Conservation (phyloP, 2,329 filamentous ascomycete genomes). For the Ciborinia camelliae region DNA sequence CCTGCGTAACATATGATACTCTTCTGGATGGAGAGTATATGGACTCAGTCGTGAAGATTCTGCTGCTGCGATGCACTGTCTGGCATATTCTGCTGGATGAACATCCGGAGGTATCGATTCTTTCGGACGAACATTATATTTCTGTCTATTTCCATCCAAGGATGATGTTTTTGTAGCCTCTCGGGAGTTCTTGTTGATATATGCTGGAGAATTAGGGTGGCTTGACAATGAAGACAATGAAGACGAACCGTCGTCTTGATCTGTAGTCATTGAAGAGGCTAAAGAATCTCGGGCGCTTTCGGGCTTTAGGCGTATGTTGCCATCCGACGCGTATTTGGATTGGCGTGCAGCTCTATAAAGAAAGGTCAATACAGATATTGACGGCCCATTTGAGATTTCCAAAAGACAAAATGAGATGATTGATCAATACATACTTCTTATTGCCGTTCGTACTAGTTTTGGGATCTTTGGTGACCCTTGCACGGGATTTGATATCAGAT, state of each 20-base stretch:
- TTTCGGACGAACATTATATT: conserved; percentile 64
- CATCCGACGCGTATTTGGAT: conserved; percentile 29
- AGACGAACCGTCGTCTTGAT: conserved; percentile 48
- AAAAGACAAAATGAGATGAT: conserved; percentile 15
- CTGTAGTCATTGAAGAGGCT: conserved; percentile 53
- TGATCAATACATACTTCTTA: conserved; percentile 33
- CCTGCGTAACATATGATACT: conserved; percentile 75
- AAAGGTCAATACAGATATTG: conserved; percentile 27
- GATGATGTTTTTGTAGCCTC: conserved; percentile 27
- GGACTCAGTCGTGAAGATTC: conserved; percentile 87
- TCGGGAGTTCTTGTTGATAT: conserved; percentile 43
- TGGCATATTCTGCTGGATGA: conserved; percentile 74
- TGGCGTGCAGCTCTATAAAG: conserved; percentile 28
- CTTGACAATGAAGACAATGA: conserved; percentile 54
- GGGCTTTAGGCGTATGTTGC: conserved; percentile 34
- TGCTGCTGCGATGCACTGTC: conserved; percentile 84
- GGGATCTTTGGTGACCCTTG: conserved; percentile 22
- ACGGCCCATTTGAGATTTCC: background rate
- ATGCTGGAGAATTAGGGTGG: conserved; percentile 60
- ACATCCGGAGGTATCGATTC: conserved; percentile 80
- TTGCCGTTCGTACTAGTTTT: conserved; percentile 25
- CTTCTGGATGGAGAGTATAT: conserved; percentile 79
- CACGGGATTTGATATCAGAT: conserved; percentile 23
- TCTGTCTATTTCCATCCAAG: conserved; percentile 36
- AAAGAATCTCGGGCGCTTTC: conserved; percentile 43